Conservation (phyloP, 208 protist genomes). For the Trypanosoma mega region DNA sequence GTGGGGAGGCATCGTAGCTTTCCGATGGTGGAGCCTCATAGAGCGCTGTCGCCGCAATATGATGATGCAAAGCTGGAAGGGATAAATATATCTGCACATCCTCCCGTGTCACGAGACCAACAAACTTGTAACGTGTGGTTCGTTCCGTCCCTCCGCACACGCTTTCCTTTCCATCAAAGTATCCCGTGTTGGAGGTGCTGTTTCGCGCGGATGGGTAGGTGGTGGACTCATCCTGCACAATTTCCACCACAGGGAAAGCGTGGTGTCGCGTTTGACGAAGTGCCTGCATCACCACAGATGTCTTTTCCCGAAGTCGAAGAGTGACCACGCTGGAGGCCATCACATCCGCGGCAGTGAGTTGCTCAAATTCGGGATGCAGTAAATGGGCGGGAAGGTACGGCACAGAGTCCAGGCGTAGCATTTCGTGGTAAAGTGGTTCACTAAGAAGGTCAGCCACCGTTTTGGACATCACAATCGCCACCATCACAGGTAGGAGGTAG, state of each 20-base stretch:
- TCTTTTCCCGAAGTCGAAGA: slow-evolving; percentile 57
- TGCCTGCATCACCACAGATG: slow-evolving; percentile 66
- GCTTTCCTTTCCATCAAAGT: neutral
- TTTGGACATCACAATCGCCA: slow-evolving; percentile 91
- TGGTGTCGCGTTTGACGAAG: slow-evolving; percentile 82
- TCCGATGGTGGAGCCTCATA: neutral
- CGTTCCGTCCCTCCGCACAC: neutral
- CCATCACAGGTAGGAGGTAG: slow-evolving; percentile 94
- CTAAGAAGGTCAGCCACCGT: slow-evolving; percentile 85
- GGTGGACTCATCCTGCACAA: slow-evolving; percentile 18
- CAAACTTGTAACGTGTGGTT: slow-evolving; percentile 65
- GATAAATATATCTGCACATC: slow-evolving; percentile 83
- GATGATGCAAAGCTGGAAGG: slow-evolving; percentile 42
- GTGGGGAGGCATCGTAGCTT: neutral
- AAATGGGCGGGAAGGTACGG: slow-evolving; percentile 82
- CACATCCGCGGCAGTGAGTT: slow-evolving; percentile 85
- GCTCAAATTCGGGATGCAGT: slow-evolving; percentile 74
- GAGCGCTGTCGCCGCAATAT: neutral
- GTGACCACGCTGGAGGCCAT: slow-evolving; percentile 87
- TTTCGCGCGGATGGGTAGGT: neutral
- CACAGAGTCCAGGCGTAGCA: slow-evolving; percentile 87
- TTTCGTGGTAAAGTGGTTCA: slow-evolving; percentile 91
- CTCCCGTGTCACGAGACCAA: slow-evolving; percentile 84
- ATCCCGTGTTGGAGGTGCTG: neutral
- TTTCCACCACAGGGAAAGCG: slow-evolving; percentile 92